Conservation (phyloP, 768 basidiomycete species). For the Boletus rubescentipes region DNA sequence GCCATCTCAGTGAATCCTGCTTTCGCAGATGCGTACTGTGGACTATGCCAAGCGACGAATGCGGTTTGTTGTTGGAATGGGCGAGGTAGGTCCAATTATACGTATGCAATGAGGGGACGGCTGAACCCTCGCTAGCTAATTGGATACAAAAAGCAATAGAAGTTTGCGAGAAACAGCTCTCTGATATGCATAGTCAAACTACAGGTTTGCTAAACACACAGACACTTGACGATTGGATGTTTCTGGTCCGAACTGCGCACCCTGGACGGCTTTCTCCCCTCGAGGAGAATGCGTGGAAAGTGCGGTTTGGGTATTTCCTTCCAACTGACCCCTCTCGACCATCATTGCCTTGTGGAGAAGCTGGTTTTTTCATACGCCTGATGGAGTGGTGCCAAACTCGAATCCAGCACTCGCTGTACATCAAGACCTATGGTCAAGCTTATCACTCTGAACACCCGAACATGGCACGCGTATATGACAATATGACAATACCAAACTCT, state of each 20-base stretch:
- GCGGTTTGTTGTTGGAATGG: constrained; percentile 49
- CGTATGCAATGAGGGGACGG: background rate
- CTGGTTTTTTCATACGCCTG: constrained; percentile 44
- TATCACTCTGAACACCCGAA: constrained; percentile 16
- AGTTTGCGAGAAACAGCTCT: constrained; percentile 40
- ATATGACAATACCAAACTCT: constrained; percentile 16
- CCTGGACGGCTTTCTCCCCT: constrained; percentile 22
- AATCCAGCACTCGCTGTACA: constrained; percentile 44
- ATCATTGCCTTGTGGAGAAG: constrained; percentile 34
- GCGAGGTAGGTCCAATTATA: constrained; percentile 27
- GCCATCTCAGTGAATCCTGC: constrained; percentile 43
- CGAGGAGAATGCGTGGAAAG: constrained; percentile 33
- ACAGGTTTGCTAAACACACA: constrained; percentile 28
- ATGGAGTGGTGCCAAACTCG: constrained; percentile 43
- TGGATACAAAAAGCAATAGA: constrained; percentile 40
- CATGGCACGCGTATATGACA: constrained; percentile 6
- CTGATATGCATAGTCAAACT: constrained; percentile 30
- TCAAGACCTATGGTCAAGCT: constrained; percentile 35
- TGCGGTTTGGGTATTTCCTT: constrained; percentile 32
- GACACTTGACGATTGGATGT: constrained; percentile 39
- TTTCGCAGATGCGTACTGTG: constrained; percentile 49
- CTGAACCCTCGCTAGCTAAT: constrained; percentile 18
- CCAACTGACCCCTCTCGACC: constrained; percentile 19
- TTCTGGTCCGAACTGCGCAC: constrained; percentile 30
- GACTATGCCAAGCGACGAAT: constrained; percentile 44